Evolutionary conservation across 768 basidiomycete genomes (phyloP).

Genomic region (Kwoniella dendrophila): DNA sequence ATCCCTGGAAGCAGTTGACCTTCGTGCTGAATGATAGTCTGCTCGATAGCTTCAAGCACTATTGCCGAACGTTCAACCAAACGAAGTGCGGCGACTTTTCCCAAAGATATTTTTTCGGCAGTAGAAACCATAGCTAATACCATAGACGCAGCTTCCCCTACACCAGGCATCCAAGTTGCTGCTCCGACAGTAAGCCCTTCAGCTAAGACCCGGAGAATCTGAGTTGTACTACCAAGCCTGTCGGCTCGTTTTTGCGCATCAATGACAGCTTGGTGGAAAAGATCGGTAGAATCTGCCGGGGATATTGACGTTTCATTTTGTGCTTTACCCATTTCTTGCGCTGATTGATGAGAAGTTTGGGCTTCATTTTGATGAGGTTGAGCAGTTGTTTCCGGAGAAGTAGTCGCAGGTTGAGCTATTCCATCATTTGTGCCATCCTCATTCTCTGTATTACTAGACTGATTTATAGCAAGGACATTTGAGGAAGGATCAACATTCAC

Average conservation of each 20-base stretch:
- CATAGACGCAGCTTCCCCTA: constrained; percentile 33
- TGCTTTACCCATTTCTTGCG: no score
- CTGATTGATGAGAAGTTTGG: no score
- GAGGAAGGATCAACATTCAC: no score
- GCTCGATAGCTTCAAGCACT: constrained; percentile 37
- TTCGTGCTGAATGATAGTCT: constrained; percentile 31
- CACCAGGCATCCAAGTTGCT: constrained; percentile 37
- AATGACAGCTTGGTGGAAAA: constrained; percentile 21
- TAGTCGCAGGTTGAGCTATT: no score
- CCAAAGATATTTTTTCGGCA: constrained; percentile 31
- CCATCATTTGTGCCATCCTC: no score
- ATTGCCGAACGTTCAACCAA: constrained; percentile 44
- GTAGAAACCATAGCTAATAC: constrained; percentile 31
- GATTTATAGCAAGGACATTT: no score
- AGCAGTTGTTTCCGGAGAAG: no score
- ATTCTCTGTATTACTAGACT: no score
- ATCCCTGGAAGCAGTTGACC: constrained; percentile 28
- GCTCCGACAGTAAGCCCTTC: constrained; percentile 20
- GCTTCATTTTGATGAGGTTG: no score
- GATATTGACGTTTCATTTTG: no score
- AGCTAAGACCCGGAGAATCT: constrained; percentile 19
- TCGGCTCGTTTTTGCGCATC: constrained; percentile 34
- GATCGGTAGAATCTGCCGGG: constrained; percentile 6
- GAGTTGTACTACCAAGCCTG: constrained; percentile 21
- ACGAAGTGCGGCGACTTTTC: constrained; percentile 39